Percentiles rank a stretch among this genome's conserved stretches.
Evolutionary conservation across 345 rosid species (phyloP).

Genomic region (Cochlearia excelsa): DNA sequence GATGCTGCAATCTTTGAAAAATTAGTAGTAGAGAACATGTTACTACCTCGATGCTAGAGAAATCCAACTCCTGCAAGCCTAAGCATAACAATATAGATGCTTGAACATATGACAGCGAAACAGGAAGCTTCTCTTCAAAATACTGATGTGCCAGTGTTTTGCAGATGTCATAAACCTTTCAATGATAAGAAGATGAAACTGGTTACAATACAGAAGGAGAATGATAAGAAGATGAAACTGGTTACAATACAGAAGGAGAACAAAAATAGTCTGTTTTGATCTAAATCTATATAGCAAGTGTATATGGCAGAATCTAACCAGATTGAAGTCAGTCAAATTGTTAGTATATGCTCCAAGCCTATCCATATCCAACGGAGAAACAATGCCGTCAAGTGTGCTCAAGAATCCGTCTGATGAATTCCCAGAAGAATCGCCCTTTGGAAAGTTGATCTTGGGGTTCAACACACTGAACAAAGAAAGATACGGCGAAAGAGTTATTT

Average conservation of each 20-base stretch:
- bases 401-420: slow-evolving; percentile 48
- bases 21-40: slow-evolving; percentile 23
- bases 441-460: slow-evolving; percentile 77
- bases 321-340: slow-evolving; percentile 61
- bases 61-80: slow-evolving; percentile 71
- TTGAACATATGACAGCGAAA: slow-evolving; percentile 64
- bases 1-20: background rate
- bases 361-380: slow-evolving; percentile 68
- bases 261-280: background rate
- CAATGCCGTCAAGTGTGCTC: slow-evolving; percentile 43
- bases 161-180: slow-evolving; percentile 64
- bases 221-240: slow-evolving; percentile 18
- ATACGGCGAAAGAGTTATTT: background rate
- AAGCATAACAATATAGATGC: slow-evolving; percentile 78
- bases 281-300: background rate
- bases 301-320: slow-evolving; percentile 43
- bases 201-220: slow-evolving; percentile 14
- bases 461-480: slow-evolving; percentile 53
- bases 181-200: slow-evolving; percentile 22
- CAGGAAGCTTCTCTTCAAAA: slow-evolving; percentile 79
- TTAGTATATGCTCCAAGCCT: slow-evolving; percentile 64
- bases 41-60: slow-evolving; percentile 79
- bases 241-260: background rate
- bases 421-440: slow-evolving; percentile 35
- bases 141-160: slow-evolving; percentile 67